These are phyloP conservation scores for Sporothrix variecibatus DNA, from an alignment of 2,329 filamentous ascomycete genomes.

Conservation along the genomic window DNA sequence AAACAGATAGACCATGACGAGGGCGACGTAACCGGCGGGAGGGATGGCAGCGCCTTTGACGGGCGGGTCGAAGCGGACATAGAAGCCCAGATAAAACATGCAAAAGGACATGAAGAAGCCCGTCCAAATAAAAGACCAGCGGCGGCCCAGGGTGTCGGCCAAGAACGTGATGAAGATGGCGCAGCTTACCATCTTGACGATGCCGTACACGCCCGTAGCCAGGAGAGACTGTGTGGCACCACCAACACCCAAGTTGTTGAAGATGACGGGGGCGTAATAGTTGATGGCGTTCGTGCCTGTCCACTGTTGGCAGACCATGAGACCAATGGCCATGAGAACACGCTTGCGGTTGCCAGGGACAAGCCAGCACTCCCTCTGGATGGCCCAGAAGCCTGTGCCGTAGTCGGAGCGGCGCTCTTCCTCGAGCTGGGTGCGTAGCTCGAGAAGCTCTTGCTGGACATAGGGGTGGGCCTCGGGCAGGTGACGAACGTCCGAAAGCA, in stretches of 20 bases:
- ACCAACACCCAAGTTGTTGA: conserved; percentile 39
- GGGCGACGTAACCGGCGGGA: conserved; percentile 53
- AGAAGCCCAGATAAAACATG: conserved; percentile 65
- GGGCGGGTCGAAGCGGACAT: conserved; percentile 52
- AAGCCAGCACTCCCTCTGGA: conserved; percentile 38
- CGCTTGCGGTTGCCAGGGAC: conserved; percentile 49
- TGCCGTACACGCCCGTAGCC: conserved; percentile 63
- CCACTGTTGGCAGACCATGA: conserved; percentile 58
- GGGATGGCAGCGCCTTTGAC: conserved; percentile 42
- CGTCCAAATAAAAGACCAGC: conserved; percentile 59
- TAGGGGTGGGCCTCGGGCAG: conserved; percentile 43
- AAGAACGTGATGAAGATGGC: conserved; percentile 59
- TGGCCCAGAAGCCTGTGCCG: conserved; percentile 33
- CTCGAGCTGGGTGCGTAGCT: conserved; percentile 37
- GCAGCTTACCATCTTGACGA: conserved; percentile 61
- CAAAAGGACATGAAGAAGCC: conserved; percentile 35
- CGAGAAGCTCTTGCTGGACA: conserved; percentile 39
- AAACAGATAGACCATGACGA: conserved; percentile 65
- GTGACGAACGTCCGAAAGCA: conserved; percentile 41
- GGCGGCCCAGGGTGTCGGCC: conserved; percentile 60
- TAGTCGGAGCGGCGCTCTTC: conserved; percentile 35
- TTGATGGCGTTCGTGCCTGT: conserved; percentile 43
- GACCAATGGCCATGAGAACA: conserved; percentile 49
- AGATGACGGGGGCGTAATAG: conserved; percentile 40
- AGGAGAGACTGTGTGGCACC: conserved; percentile 56